These are phyloP conservation scores for Phytophthora cryptogea DNA, from an alignment of 352 stramenopile genomes.

Conservation along the genomic window DNA sequence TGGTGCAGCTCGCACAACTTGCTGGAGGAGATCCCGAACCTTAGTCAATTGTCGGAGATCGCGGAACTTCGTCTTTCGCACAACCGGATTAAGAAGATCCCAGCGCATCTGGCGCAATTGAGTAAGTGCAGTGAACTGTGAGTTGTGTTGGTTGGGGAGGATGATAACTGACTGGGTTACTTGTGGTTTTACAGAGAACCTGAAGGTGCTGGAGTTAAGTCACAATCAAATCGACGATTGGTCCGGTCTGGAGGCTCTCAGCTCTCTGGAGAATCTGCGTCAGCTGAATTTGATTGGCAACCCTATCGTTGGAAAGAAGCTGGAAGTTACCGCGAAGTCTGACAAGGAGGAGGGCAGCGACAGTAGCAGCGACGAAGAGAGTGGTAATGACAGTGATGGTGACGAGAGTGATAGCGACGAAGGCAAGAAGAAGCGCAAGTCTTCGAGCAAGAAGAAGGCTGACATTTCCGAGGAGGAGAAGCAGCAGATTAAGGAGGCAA, in stretches of 20 bases:
- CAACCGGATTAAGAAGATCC: slow-evolving; percentile 78
- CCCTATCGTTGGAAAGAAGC: slow-evolving; percentile 66
- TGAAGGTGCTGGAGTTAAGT: slow-evolving; percentile 83
- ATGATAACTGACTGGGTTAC: slow-evolving; percentile 3
- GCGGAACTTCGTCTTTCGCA: slow-evolving; percentile 83
- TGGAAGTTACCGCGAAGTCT: slow-evolving; percentile 37
- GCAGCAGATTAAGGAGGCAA: slow-evolving; percentile 59
- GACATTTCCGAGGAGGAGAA: slow-evolving; percentile 55
- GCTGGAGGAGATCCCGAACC: slow-evolving; percentile 71
- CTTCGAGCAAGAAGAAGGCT: slow-evolving; percentile 27
- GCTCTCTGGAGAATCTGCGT: slow-evolving; percentile 63
- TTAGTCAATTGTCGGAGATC: slow-evolving; percentile 65
- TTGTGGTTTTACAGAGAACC: slow-evolving; percentile 46
- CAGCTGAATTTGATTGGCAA: slow-evolving; percentile 85
- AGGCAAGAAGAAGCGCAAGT: slow-evolving; percentile 24
- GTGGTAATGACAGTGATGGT: slow-evolving; percentile 23
- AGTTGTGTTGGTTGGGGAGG: neutral
- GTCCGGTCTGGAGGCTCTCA: slow-evolving; percentile 69
- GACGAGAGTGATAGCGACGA: slow-evolving; percentile 27
- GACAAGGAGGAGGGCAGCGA: slow-evolving; percentile 19
- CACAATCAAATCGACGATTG: slow-evolving; percentile 87
- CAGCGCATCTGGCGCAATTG: slow-evolving; percentile 60
- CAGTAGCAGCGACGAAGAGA: slow-evolving; percentile 25
- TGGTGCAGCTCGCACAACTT: slow-evolving; percentile 72
- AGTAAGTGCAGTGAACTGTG: slow-evolving; percentile 42